These are phyloP conservation scores for Sherardia arvensis DNA, from an alignment of 257 asterid genomes.

Conservation along the genomic window DNA sequence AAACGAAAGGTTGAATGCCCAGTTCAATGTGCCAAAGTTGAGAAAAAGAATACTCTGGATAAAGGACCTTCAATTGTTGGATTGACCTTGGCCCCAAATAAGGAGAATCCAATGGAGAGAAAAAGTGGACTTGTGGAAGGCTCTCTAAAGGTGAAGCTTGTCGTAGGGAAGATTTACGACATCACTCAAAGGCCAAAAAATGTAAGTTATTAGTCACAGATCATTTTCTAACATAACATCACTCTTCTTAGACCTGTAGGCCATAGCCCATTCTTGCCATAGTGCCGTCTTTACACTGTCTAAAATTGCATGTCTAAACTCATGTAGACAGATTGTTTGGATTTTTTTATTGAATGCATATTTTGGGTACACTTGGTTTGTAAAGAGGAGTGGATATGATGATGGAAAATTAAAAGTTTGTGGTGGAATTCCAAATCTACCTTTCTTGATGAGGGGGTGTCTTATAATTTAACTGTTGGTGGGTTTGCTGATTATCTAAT, in stretches of 20 bases:
- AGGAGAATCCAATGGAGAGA: neutral
- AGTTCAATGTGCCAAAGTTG: constrained; percentile 7
- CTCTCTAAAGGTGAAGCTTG: neutral
- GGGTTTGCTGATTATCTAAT: neutral
- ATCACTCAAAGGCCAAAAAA: constrained; percentile 52
- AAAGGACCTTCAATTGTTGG: neutral
- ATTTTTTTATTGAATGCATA: no score
- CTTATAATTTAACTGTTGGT: neutral
- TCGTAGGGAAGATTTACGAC: constrained; percentile 31
- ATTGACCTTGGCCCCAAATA: neutral
- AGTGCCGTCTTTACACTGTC: neutral
- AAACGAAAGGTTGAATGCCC: constrained; percentile 26
- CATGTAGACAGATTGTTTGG: no score
- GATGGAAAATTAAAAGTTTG: neutral
- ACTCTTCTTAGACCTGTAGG: neutral
- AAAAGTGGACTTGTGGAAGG: neutral
- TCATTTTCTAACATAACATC: neutral
- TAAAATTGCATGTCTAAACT: neutral
- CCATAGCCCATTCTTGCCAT: neutral
- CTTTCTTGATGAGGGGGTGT: no score
- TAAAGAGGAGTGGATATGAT: neutral
- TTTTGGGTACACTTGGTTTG: no score
- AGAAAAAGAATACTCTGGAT: constrained; percentile 8
- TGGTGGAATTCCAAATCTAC: neutral
- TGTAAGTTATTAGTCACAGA: constrained; percentile 51